Evolutionary conservation across 106 monocot genomes (phyloP), one percentile per base, ranked within the genome.

Genomic region (Dendrobium chrysotoxum): DNA sequence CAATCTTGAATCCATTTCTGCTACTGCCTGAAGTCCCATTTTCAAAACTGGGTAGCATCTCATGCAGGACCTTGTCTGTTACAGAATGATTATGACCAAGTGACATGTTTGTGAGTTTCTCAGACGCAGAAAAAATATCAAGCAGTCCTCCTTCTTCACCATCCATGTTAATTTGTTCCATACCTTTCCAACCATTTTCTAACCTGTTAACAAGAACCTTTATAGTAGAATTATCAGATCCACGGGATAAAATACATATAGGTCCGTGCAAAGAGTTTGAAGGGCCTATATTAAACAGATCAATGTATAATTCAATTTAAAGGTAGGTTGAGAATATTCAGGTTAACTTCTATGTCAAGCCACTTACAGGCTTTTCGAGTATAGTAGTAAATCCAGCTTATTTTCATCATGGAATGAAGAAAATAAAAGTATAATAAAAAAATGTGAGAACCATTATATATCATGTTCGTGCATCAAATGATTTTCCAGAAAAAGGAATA

Each of bases 171-270:
- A 76, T 28, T 11, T 47, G 47, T 16, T 46, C 76, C 44, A 76
- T 26, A 23, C 6, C 74, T 40, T 74, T 42, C 41, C 41, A 74
- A 74, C 74, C 74, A 41, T 40, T 74, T 42, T 74, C 76, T 15
- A 28, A 76, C 76, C 76, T 76, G 76, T 46, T 28, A 40, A 47
- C 76, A 76, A 28, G 23, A 76, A 28, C 40, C 76, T 76, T 76
- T 47, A 76, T 46, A 40, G 45, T 47, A 76, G 40, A 76, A 76
- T 50, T n/a, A 76, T 76, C 76, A 76, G 76, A 76, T 76, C 8
- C 13, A 76, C 21, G 23, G 40, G n/a, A 17, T 42, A 74, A 74
- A 74, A 74, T 74, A 42, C 39, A 74, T 40, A 40, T 74, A 71
- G 71, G 74, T 9, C 28, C n/a, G 41, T 21, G 74, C 74, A 74